Evolutionary conservation across 2,329 filamentous ascomycete species (phyloP).

Genomic region (Apiospora phragmitis): DNA sequence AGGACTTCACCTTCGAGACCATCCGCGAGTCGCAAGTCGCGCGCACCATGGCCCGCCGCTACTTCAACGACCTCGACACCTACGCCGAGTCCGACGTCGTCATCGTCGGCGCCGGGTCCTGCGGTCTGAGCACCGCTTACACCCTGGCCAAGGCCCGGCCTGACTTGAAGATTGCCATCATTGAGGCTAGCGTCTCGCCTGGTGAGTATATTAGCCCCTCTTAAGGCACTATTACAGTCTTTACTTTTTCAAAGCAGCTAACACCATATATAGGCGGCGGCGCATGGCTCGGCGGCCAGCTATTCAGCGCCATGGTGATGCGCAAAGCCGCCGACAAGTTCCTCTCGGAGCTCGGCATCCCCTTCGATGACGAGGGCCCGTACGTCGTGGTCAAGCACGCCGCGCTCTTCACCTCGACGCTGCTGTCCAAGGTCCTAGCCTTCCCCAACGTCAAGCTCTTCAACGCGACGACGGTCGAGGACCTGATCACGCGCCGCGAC

Average conservation of each 20-base stretch:
- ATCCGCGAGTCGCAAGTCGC: constrained; percentile 93
- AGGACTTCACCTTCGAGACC: constrained; percentile 76
- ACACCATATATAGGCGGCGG: constrained; percentile 64
- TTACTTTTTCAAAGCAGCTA: background rate
- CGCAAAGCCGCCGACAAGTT: constrained; percentile 89
- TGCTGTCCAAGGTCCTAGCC: constrained; percentile 78
- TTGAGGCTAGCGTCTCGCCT: constrained; percentile 85
- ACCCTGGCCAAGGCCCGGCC: constrained; percentile 80
- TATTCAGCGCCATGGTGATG: constrained; percentile 95
- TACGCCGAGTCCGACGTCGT: constrained; percentile 94
- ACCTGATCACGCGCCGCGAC: constrained; percentile 78
- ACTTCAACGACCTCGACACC: constrained; percentile 85
- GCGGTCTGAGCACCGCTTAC: constrained; percentile 83
- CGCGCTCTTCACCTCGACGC: constrained; percentile 85
- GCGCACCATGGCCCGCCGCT: constrained; percentile 89
- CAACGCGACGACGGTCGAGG: constrained; percentile 91
- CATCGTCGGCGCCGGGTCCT: constrained; percentile 88
- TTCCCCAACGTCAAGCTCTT: constrained; percentile 96
- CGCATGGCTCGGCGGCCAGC: constrained; percentile 90
- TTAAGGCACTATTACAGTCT: background rate
- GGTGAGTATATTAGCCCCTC: constrained; percentile 36
- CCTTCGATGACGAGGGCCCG: constrained; percentile 84
- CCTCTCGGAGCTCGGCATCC: constrained; percentile 76
- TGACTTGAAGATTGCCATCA: constrained; percentile 87
- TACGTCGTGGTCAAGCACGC: constrained; percentile 95